Conservation (phyloP, 306 rosid genomes). For the Carpinus viminea region DNA sequence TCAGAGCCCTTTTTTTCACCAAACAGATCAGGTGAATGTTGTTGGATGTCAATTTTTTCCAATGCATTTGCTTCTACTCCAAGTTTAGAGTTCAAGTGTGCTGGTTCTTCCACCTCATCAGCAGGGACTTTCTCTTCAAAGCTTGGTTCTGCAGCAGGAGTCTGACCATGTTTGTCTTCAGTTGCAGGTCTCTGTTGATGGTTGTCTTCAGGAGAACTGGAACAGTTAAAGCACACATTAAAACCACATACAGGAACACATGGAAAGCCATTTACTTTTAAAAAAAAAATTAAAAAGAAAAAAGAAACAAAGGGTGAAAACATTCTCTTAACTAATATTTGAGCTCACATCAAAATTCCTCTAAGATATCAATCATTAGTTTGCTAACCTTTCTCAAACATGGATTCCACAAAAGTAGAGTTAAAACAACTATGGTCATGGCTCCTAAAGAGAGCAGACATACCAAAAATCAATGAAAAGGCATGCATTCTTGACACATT, state of each 20-base stretch:
- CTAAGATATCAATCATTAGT: not conserved
- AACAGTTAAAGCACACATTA: slow-evolving; percentile 22
- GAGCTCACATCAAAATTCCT: not conserved
- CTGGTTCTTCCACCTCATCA: slow-evolving; percentile 49
- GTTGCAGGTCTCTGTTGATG: slow-evolving; percentile 46
- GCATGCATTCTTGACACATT: not conserved
- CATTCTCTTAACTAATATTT: not conserved
- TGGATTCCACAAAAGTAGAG: not conserved
- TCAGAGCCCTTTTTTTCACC: slow-evolving; percentile 71
- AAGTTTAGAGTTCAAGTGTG: slow-evolving; percentile 41
- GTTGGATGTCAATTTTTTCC: slow-evolving; percentile 52
- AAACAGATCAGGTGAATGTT: slow-evolving; percentile 56
- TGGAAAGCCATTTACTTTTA: not conserved
- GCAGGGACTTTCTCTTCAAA: slow-evolving; percentile 52
- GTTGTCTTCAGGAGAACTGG: slow-evolving; percentile 82
- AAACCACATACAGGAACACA: slow-evolving; percentile 23
- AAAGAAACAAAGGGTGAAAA: not conserved
- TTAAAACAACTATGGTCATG: not conserved
- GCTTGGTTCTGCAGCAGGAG: slow-evolving; percentile 48
- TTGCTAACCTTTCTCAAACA: not conserved
- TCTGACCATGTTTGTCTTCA: slow-evolving; percentile 60
- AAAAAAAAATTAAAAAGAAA: too few relatives aligned
- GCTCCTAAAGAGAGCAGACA: not conserved
- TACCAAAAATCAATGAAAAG: not conserved
- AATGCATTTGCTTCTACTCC: slow-evolving; percentile 54